Base-by-base conservation (phyloP, 1,284 basidiomycete species). In the Melampsora medusae region DNA sequence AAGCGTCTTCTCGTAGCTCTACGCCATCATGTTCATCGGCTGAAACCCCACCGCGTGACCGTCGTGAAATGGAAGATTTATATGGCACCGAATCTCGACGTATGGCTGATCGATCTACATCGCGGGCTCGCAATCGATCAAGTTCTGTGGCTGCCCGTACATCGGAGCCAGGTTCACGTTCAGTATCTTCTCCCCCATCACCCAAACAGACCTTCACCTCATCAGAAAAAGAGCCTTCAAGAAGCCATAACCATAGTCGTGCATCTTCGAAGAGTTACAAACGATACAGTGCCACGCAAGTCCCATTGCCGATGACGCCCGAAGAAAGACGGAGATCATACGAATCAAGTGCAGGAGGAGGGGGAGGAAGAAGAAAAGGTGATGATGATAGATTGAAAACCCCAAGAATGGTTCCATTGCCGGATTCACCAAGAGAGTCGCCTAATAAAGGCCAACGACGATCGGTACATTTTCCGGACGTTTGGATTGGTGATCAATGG, bases 401-500 rank as follows among this genome's bases (percentile, higher is more conserved):
- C 9, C 53, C 53, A 22, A 56, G 53, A 22, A n/a, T 22, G 28
- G 28, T 56, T 14, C 53, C 53, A 10, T 56, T 56, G 16, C 53
- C 53, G n/a, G 53, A 56, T 56, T 56, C 53, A 22, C 53, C 53
- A 9, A 28, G 42, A 46, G 42, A 46, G 14, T 46, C 42, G 14
- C 42, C 42, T 16, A 46, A 16, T 46, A 46, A 16, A 46, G 42
- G 42, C 10, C 42, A 56, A 56, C 53, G 53, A 12, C 53, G 53
- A 56, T 56, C 53, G 28, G 53, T 56, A 22, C 53, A 56, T 56
- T 56, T 56, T 56, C 53, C 53, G 28, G 53, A 56, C 22, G 53
- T 56, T 22, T 56, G 53, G 53, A 56, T 56, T 56, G 53, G 53
- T 22, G 53, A 56, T 56, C 53, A 56, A 22, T 56, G 53, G 53